Conservation (phyloP, 2,329 filamentous ascomycete genomes). For the Exophiala dermatitidis region DNA sequence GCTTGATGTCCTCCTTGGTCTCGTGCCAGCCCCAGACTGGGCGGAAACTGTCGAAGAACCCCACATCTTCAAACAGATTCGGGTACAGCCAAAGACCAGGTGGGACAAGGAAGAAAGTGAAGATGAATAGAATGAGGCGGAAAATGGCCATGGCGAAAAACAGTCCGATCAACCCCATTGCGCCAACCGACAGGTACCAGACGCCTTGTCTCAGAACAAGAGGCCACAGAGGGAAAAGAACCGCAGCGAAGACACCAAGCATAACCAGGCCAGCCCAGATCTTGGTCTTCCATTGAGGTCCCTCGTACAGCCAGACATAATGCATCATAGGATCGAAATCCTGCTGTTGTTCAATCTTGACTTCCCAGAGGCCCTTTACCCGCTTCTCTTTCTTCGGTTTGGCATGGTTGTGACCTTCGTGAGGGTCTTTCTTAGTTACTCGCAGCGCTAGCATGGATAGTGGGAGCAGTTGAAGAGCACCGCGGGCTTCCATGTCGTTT, state of each 20-base stretch:
- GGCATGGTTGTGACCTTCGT: constrained; percentile 65
- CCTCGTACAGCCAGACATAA: constrained; percentile 95
- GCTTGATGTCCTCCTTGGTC: constrained; percentile 50
- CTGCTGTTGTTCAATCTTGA: constrained; percentile 92
- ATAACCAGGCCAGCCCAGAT: constrained; percentile 81
- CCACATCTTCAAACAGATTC: constrained; percentile 96
- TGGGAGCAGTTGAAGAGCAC: constrained; percentile 88
- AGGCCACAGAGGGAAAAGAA: constrained; percentile 95
- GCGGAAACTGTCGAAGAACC: constrained; percentile 94
- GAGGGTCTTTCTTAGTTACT: constrained; percentile 72
- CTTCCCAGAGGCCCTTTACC: constrained; percentile 92
- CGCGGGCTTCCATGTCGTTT: constrained; percentile 82
- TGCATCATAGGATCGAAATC: constrained; percentile 65
- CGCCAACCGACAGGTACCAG: constrained; percentile 94
- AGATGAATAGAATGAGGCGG: constrained; percentile 84
- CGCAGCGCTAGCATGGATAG: constrained; percentile 89
- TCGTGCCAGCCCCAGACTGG: constrained; percentile 98
- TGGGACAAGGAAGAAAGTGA: constrained; percentile 76
- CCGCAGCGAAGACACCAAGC: constrained; percentile 73
- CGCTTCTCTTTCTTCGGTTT: constrained; percentile 70
- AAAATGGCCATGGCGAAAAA: constrained; percentile 99
- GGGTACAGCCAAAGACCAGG: constrained; percentile 98
- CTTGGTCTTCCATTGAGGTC: constrained; percentile 87
- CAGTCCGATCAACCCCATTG: constrained; percentile 78
- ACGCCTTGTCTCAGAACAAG: constrained; percentile 83